Evolutionary conservation across 768 basidiomycete genomes (phyloP).

Genomic region (Kwoniella europaea): DNA sequence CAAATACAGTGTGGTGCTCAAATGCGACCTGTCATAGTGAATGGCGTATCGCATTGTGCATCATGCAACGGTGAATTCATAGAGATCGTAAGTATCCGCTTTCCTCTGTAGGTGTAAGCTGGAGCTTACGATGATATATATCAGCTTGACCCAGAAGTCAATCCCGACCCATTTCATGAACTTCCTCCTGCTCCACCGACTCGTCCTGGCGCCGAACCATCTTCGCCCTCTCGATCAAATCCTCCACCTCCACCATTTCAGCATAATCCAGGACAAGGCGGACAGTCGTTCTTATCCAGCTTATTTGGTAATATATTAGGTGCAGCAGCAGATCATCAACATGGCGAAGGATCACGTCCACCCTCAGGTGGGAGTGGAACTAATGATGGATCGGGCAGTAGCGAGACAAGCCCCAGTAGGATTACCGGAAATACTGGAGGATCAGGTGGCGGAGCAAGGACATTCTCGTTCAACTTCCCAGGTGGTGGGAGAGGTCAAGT

Average conservation of each 20-base stretch:
- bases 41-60: slow-evolving; percentile 69
- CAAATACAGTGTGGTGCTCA: slow-evolving; percentile 75
- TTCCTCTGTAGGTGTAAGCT: background rate
- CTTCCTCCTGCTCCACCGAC: slow-evolving; percentile 42
- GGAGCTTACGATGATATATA: background rate
- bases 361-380: background rate
- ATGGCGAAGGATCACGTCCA: background rate
- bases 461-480: slow-evolving; percentile 45
- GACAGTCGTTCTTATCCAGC: slow-evolving; percentile 28
- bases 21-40: slow-evolving; percentile 81
- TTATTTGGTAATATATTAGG: slow-evolving; percentile 34
- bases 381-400: background rate
- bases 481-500: slow-evolving; percentile 46
- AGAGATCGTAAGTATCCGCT: slow-evolving; percentile 65
- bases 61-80: slow-evolving; percentile 82
- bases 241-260: slow-evolving; percentile 6
- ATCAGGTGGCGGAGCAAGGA: slow-evolving; percentile 20
- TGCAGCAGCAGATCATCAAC: slow-evolving; percentile 22
- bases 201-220: slow-evolving; percentile 19
- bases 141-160: slow-evolving; percentile 44
- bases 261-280: slow-evolving; percentile 22
- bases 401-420: slow-evolving; percentile 13
- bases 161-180: slow-evolving; percentile 46
- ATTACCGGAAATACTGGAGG: background rate
- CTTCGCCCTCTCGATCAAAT: slow-evolving; percentile 4